These are phyloP conservation scores for Rhodotorula sp. DNA, from an alignment of 1,284 basidiomycete species.

Conservation along the genomic window DNA sequence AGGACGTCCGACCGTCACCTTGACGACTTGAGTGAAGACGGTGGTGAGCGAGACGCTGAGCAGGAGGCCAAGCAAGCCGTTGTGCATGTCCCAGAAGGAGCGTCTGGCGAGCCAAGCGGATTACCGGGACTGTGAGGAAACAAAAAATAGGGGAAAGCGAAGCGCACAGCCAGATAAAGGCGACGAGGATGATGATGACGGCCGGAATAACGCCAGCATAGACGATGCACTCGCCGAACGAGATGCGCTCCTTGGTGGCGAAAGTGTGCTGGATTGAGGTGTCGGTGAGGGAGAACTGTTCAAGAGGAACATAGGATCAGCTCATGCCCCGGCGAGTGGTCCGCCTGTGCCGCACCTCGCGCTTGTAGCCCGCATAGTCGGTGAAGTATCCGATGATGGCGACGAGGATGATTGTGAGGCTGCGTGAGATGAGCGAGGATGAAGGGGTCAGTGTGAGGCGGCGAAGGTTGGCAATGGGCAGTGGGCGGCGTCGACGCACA, in stretches of 20 bases:
- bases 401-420: constrained; percentile 36
- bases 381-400: constrained; percentile 27
- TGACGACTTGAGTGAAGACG: constrained; percentile 67
- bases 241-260: constrained; percentile 78
- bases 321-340: fast-evolving
- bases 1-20: constrained; percentile 88
- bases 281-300: constrained; percentile 73
- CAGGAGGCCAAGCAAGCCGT: constrained; percentile 60
- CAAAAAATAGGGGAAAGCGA: no score
- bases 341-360: background rate
- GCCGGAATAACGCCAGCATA: constrained; percentile 66
- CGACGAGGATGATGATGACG: constrained; percentile 65
- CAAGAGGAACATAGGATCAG: background rate
- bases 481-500: no score
- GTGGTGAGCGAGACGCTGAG: constrained; percentile 72
- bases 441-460: background rate
- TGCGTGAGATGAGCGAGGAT: background rate
- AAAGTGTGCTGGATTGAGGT: constrained; percentile 67
- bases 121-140: no score
- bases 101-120: constrained; percentile 45
- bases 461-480: no score
- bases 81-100: constrained; percentile 86
- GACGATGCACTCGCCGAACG: constrained; percentile 59
- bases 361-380: constrained; percentile 10
- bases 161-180: constrained; percentile 59